These are phyloP conservation scores for Cladophialophora bantiana DNA, from an alignment of 2,329 filamentous ascomycete species.

Conservation along the genomic window DNA sequence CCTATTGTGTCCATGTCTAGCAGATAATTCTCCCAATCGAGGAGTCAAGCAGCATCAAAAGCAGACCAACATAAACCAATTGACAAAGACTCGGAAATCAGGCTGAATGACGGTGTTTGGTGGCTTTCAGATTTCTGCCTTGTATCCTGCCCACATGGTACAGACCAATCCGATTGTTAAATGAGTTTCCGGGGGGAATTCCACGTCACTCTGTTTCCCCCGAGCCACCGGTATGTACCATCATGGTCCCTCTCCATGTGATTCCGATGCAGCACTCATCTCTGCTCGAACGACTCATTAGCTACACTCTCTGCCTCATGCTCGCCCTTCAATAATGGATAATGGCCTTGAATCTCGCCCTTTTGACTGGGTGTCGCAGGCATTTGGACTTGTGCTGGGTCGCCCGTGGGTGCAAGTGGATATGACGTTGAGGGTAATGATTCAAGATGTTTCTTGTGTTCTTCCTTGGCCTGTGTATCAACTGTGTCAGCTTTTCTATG, in stretches of 20 bases:
- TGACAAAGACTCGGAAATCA: not conserved
- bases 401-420: constrained; percentile 71
- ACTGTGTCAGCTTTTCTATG: constrained; percentile 20
- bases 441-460: constrained; percentile 83
- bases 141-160: not conserved
- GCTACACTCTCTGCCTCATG: constrained; percentile 31
- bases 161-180: not conserved
- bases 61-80: not conserved
- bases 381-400: constrained; percentile 65
- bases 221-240: constrained; percentile 17
- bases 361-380: constrained; percentile 51
- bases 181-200: not conserved
- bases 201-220: not conserved
- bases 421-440: constrained; percentile 81
- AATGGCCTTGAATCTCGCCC: constrained; percentile 40
- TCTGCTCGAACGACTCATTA: constrained; percentile 28
- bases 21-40: not conserved
- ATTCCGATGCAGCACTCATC: constrained; percentile 16
- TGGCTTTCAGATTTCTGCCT: not conserved
- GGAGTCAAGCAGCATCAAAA: not conserved
- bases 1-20: not conserved
- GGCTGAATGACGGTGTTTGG: not conserved
- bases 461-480: constrained; percentile 78
- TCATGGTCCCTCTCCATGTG: not conserved
- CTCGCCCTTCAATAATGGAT: constrained; percentile 36